These are phyloP conservation scores for Pharus latifolius DNA, from an alignment of 176 grass and related monocot genomes.

Conservation along the genomic window DNA sequence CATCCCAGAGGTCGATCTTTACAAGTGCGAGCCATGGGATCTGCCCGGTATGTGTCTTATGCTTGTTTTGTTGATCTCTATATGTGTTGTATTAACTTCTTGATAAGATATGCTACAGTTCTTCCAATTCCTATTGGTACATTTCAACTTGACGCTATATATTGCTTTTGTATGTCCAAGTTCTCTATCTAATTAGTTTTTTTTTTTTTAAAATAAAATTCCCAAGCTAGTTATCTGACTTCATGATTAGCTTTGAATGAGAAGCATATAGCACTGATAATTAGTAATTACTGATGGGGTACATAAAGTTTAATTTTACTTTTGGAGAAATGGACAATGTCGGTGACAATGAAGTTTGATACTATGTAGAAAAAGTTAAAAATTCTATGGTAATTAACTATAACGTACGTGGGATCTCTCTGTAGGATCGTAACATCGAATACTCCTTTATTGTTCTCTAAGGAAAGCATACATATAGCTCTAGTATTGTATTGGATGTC, in stretches of 20 bases:
- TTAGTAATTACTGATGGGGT: background rate
- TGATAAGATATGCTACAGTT: background rate
- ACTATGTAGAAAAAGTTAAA: too few species aligned
- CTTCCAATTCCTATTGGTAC: background rate
- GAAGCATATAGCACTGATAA: background rate
- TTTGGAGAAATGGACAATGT: background rate
- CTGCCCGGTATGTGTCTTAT: conserved; percentile 49
- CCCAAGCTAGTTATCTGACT: too few species aligned
- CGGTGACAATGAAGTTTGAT: too few species aligned
- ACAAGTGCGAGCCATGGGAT: conserved; percentile 98
- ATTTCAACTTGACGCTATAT: conserved; percentile 1
- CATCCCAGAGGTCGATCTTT: conserved; percentile 91
- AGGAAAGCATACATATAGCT: conserved; percentile 12
- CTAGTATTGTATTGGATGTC: conserved; percentile 11
- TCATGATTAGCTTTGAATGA: background rate
- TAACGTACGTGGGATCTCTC: background rate
- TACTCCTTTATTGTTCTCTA: conserved; percentile 15
- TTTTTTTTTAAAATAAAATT: too few species aligned
- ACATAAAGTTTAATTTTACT: background rate
- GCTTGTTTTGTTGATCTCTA: background rate
- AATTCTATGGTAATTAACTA: background rate
- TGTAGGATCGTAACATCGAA: background rate
- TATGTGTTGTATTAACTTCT: background rate
- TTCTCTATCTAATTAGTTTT: background rate
- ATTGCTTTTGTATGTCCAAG: background rate